Evolutionary conservation across 78 protist species (phyloP), one percentile per base, ranked within the genome.

Genomic region (Dictyostelium firmibasis): DNA sequence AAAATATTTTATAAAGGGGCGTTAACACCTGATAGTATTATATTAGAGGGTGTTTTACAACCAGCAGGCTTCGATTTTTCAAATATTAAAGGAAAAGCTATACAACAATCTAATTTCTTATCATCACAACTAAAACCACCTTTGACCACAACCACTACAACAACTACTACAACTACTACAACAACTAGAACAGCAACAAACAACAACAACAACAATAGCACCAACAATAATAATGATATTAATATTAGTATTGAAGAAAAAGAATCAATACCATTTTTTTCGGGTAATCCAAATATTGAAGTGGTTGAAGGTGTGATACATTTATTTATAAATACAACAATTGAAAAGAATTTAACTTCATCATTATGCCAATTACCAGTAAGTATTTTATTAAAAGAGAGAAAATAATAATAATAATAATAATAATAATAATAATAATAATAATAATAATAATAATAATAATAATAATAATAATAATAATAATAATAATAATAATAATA

Each of bases 221-320:
- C 7, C 27, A 20, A 69, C 18, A 25, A 69, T 10, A 25, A 69
- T 18, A n/a, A 67, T 9, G 25, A 7, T 13, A 25, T 29, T 29
- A 25, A 27, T 69, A 16, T 13, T 18, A 20, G 1, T 14, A 27
- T 47, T 20, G 38, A 38, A 4, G 41, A 82, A 10, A 33, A 23
- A 35, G 95, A 67, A 14, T 23, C 36, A 44, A 89, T 89, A 69
- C 94, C 94, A 69, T 96, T 96, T 70, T 96, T 93, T 62, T 93
- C 96, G 2, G 97, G 96, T 50, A 95, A 96, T 79, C 95, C 97
- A 36, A 53, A 38, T 47, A 89, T 96, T 13, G 96, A 96, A 53
- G 91, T 92, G 2, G 69, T 93, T 1, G 92, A 91, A 82, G 97
- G 97, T 14, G 23, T 86, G 2, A 36, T 96, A 14, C 97, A 96